Evolutionary conservation across 2,329 filamentous ascomycete genomes (phyloP), one percentile per base, ranked within the genome.

Genomic region (Ceratocystis cacaofunesta): DNA sequence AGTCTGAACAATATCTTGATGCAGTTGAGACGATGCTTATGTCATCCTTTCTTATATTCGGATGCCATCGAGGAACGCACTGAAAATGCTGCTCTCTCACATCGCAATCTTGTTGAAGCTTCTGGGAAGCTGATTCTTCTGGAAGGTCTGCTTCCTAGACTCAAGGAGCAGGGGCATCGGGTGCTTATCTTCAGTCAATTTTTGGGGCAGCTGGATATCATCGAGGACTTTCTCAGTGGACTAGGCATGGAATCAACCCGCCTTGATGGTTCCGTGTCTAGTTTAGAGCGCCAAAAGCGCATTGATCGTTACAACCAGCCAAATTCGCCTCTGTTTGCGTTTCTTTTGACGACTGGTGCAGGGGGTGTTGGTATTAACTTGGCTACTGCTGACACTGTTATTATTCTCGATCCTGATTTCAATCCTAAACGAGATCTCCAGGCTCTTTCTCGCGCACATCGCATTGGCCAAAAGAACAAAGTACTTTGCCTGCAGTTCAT

Each of bases 341-440:
- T 99, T 75, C 76, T 99, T 19, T 80, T 99, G 0, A 97, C 92
- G 0, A 99, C 95, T 2, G 86, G 94, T 69, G 92, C 95, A 19
- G 94, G 94, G 64, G 94, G 95, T 71, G 92, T 99, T 0, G 95
- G 94, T 17, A 99, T 99, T 78, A 99, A 99, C 72, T 80, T 99
- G 65, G 94, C 94, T 0, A 96, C 92, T 6, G 94, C 94, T 2
- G 94, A 99, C 72, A 99, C 94, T 0, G 95, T 99, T 68, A 96
- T 99, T 69, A 96, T 99, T 69, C 85, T 97, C 69, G 92, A 99
- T 71, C 90, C 90, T 0, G 94, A 99, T 72, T 97, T 95, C 78
- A 99, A 99, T 68, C 94, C 94, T 0, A 94, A 99, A 72, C 94
- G 99, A 75, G 95, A 99, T 71, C 88, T 99, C 50, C 94, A 99